Conservation (phyloP, 176 grass and related monocot species). For the Avena insularis region DNA sequence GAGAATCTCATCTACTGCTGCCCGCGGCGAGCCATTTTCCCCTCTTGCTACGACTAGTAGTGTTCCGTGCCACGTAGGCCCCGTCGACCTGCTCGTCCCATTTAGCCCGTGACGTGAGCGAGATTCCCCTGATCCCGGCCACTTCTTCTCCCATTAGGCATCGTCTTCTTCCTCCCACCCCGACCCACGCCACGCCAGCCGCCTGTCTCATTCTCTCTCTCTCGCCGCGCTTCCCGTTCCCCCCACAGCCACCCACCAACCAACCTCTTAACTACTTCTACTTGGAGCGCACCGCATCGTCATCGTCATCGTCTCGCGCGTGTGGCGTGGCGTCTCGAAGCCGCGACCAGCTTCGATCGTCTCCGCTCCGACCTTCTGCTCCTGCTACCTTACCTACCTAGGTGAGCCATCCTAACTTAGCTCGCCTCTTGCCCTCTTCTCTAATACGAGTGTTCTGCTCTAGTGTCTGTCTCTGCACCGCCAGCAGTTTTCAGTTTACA, state of each 20-base stretch:
- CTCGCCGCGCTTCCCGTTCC: background rate
- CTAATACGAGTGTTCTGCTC: background rate
- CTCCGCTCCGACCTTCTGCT: background rate
- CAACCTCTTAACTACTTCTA: background rate
- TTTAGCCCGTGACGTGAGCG: constrained; percentile 38
- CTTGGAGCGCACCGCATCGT: background rate
- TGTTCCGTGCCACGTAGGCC: constrained; percentile 6
- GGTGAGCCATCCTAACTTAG: background rate
- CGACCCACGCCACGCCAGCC: background rate
- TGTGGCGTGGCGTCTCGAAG: constrained; percentile 20
- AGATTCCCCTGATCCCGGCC: constrained; percentile 23
- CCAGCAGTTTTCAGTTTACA: background rate
- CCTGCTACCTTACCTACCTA: background rate
- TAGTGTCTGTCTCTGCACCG: background rate
- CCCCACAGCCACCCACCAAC: background rate
- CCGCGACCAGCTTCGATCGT: background rate
- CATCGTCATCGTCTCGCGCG: background rate
- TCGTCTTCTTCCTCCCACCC: background rate
- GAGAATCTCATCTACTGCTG: constrained; percentile 3
- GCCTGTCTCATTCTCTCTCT: background rate
- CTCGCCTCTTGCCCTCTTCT: background rate
- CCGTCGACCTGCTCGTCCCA: background rate
- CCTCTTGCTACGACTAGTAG: background rate
- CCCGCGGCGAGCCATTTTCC: background rate
- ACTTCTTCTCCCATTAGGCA: background rate